Base-by-base conservation (phyloP, 2,329 filamentous ascomycete species). In the Fusarium sp. region DNA sequence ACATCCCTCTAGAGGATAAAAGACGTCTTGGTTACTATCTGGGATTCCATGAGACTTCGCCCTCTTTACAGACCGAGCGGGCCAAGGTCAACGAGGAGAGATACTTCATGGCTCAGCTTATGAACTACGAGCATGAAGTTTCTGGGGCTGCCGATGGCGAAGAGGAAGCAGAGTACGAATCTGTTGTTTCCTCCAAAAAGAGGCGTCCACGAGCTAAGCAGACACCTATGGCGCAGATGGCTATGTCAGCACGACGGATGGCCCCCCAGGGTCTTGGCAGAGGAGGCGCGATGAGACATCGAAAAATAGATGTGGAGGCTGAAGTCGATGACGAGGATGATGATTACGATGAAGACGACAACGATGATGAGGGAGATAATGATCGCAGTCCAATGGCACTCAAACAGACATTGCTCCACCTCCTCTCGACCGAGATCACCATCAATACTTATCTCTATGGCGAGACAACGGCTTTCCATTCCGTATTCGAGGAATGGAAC, bases 401-500 rank as follows among this genome's bases (percentile, higher is more conserved):
- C 9, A 86, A 86, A 64, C 83, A 86, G 63, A 75, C 75, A 3
- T 69, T 86, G n/a, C 72, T 86, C 2, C 84, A 83, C 39, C 69
- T 85, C 5, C 52, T 85, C 7, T 80, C 83, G 0, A 81, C 83
- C 0, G 84, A 86, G 57, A 77, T 84, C 7, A 74, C 79, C 6
- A 72, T 86, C 56, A 81, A 82, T 51, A 82, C 76, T 4, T 79
- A 77, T 39, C 67, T 85, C 1, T 76, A 84, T 41, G 82, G 81
- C 2, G 80, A 84, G 56, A 75, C 82, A 45, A 82, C 82, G 0
- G 80, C 82, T 0, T 76, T 85, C 30, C 82, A 83, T 37, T 82
- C 83, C 0, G 77, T 80, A n/a, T 84, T 86, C 56, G 75, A 81
- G 6, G 78, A 76, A 48, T 82, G 83, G 72, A 78, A 82, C 30